Evolutionary conservation across 2,329 filamentous ascomycete species (phyloP), one percentile per base, ranked within the genome.

Genomic region (Aspergillus sp.): DNA sequence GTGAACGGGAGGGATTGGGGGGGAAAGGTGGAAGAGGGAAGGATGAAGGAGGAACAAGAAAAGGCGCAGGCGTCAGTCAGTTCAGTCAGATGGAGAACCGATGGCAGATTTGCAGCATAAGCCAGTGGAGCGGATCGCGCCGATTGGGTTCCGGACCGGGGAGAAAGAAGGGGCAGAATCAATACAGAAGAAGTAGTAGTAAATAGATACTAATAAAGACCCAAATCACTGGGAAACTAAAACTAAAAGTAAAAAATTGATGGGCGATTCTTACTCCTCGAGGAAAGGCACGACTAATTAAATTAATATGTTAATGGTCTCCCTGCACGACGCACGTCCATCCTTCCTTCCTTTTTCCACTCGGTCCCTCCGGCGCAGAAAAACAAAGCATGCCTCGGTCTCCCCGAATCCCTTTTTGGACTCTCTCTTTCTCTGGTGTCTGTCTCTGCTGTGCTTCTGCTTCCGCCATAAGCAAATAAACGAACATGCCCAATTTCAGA

Each of bases 21-120:
- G 47, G 30, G 3, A 27, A 19, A 5, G 27, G 27, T 11, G 27
- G 27, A 30, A 11, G 27, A 11, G 27, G 27, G 27, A 27, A 50
- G 47, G 32, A 50, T 19, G 47, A 55, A 52, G 61, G 58, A 36
- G 27, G 17, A 44, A 38, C 54, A 54, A 60, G 42, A 54, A 62
- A 62, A 54, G 57, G 59, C 38, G 60, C 57, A 54, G 61, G 57
- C 60, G 59, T 27, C 25, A 27, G 7, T 25, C 23, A 25, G 23
- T 25, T 52, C 56, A 61, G 54, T 52, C 56, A 61, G 54, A 55
- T 51, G 48, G 38, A 6, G 25, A 27, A 27, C 56, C 56, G 51
- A 59, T 49, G 44, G 39, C 47, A 50, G 25, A 13, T 13, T 36
- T 19, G 47, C 23, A 8, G 47, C 25, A 44, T 27, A 30, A 30